These are phyloP conservation scores for Venturia carpophila DNA, from an alignment of 2,329 filamentous ascomycete species.

Conservation along the genomic window DNA sequence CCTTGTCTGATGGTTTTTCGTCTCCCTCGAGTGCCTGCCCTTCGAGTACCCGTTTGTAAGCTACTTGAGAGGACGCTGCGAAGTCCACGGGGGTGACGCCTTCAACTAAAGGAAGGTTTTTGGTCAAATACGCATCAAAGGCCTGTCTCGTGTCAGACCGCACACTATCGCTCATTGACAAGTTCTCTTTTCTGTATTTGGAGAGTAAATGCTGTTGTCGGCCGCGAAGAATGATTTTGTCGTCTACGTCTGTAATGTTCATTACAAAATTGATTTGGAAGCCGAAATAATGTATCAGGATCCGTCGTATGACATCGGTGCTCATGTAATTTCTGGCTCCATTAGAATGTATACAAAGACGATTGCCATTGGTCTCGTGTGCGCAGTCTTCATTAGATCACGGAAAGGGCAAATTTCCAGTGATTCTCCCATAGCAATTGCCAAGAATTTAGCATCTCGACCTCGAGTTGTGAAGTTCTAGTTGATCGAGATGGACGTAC, in stretches of 20 bases:
- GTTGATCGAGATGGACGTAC: not conserved
- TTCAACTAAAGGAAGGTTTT: slow-evolving; percentile 54
- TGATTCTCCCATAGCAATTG: not conserved
- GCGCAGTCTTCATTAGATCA: no score
- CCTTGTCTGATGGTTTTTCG: slow-evolving; percentile 58
- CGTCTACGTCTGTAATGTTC: slow-evolving; percentile 63
- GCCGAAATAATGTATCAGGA: slow-evolving; percentile 74
- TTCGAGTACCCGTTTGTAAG: slow-evolving; percentile 47
- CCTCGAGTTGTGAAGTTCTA: not conserved
- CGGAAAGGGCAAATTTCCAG: no score
- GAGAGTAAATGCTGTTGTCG: slow-evolving; percentile 71
- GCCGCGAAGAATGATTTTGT: slow-evolving; percentile 56
- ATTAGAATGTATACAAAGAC: not conserved
- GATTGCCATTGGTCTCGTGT: no score
- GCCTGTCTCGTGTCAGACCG: slow-evolving; percentile 43
- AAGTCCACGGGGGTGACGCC: slow-evolving; percentile 41
- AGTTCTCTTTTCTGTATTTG: slow-evolving; percentile 53
- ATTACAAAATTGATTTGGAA: slow-evolving; percentile 82
- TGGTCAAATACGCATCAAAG: slow-evolving; percentile 52
- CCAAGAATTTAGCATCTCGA: not conserved
- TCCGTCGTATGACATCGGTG: slow-evolving; percentile 78
- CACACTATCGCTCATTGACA: slow-evolving; percentile 40
- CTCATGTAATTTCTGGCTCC: slow-evolving; percentile 67
- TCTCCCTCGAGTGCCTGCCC: slow-evolving; percentile 49
- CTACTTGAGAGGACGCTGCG: slow-evolving; percentile 38